A percentile compares a stretch with the other conserved stretches of the same genome.
These are phyloP conservation scores for Diaporthe vaccinii DNA, from an alignment of 2,329 filamentous ascomycete species.

Conservation along the genomic window DNA sequence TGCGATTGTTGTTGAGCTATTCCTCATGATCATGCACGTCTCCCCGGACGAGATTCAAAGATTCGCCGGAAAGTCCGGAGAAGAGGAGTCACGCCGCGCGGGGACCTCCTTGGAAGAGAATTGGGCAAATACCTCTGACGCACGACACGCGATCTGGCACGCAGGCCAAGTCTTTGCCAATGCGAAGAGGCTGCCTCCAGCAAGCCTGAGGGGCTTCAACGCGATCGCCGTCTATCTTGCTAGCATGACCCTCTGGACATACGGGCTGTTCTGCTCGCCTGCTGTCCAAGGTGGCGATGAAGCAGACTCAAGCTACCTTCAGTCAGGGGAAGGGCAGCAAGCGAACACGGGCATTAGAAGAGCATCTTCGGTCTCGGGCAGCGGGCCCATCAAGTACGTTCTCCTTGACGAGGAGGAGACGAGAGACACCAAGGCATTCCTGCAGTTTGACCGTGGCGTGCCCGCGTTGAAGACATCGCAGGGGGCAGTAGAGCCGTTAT, in stretches of 20 bases:
- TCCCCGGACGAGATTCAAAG: conserved; percentile 47
- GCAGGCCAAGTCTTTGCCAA: conserved; percentile 46
- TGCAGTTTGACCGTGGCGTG: conserved; percentile 45
- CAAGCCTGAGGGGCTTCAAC: conserved; percentile 46
- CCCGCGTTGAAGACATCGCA: conserved; percentile 41
- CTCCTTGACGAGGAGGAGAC: conserved; percentile 47
- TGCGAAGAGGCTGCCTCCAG: conserved; percentile 45
- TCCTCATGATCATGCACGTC: conserved; percentile 49
- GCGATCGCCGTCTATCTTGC: conserved; percentile 49
- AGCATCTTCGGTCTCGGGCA: conserved; percentile 24
- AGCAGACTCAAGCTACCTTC: not conserved
- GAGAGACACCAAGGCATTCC: conserved; percentile 45
- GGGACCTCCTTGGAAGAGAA: conserved; percentile 43
- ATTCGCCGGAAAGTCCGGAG: conserved; percentile 48
- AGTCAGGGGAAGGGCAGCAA: conserved; percentile 25
- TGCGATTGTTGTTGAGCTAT: conserved; percentile 45
- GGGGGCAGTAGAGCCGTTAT: conserved; percentile 43
- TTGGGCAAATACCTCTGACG: conserved; percentile 45
- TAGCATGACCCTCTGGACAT: conserved; percentile 48
- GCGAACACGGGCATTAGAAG: not conserved
- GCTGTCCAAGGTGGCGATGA: conserved; percentile 2
- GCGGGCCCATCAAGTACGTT: conserved; percentile 38
- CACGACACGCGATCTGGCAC: conserved; percentile 48
- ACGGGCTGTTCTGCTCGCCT: conserved; percentile 44
- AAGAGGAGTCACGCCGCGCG: conserved; percentile 47